These are phyloP conservation scores for Ceratobasidium sp. DNA, from an alignment of 1,284 basidiomycete species.

Conservation along the genomic window DNA sequence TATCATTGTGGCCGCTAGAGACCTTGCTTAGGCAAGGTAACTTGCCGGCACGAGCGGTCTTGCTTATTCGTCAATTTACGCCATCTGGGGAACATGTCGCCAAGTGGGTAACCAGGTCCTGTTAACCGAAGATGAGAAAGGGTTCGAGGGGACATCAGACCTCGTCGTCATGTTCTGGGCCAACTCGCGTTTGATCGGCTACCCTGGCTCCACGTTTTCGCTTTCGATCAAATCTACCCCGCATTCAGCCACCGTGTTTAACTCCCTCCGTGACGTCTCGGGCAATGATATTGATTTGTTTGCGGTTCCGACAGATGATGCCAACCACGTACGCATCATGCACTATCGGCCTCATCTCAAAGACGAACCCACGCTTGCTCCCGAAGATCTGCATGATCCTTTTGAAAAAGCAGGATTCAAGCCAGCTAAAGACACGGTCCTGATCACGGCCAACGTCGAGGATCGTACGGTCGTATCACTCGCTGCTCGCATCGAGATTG, in stretches of 20 bases:
- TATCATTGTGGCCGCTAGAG: too few species aligned
- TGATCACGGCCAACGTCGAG: background rate
- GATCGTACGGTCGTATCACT: background rate
- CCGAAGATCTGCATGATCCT: background rate
- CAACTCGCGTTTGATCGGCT: background rate
- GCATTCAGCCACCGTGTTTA: background rate
- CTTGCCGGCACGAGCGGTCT: background rate
- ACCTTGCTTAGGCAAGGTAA: too few species aligned
- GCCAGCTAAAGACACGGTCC: background rate
- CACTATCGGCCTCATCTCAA: background rate
- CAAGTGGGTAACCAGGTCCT: background rate
- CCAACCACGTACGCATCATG: background rate
- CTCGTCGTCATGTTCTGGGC: conserved; percentile 20
- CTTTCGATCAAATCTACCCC: background rate
- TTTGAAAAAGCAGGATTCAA: background rate
- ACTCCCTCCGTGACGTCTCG: background rate
- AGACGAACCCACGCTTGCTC: background rate
- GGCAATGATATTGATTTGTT: background rate
- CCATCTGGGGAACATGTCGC: conserved; percentile 11
- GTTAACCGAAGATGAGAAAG: conserved; percentile 8
- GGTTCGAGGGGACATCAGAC: background rate
- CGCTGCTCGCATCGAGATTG: background rate
- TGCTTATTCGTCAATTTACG: conserved; percentile 10
- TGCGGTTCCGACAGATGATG: background rate
- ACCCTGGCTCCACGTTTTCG: background rate